Percentiles rank a stretch among this genome's conserved stretches.
These are phyloP conservation scores for Cyamopsis tetragonoloba DNA, from an alignment of 306 rosid genomes.

Conservation along the genomic window DNA sequence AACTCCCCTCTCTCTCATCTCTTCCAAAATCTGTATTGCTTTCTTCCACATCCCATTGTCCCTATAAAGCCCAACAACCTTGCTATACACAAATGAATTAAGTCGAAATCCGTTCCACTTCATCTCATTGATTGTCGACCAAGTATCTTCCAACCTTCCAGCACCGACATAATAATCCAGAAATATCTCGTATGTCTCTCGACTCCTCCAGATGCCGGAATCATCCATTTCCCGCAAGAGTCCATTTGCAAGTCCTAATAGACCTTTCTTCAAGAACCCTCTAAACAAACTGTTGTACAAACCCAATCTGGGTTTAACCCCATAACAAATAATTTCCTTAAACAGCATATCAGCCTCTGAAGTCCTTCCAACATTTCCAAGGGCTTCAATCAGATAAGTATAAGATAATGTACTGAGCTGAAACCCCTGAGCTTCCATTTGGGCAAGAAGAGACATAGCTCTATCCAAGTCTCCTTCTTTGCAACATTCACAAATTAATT, in stretches of 20 bases:
- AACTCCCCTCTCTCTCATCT: slow-evolving; percentile 55
- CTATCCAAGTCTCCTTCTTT: slow-evolving; percentile 48
- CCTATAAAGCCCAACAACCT: slow-evolving; percentile 62
- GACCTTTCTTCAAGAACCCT: slow-evolving; percentile 72
- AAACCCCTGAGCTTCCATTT: slow-evolving; percentile 55
- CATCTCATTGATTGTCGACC: slow-evolving; percentile 65
- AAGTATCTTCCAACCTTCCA: slow-evolving; percentile 77
- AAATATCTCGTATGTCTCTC: slow-evolving; percentile 55
- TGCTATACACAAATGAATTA: slow-evolving; percentile 57
- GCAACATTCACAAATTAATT: slow-evolving; percentile 43
- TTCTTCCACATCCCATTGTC: slow-evolving; percentile 93
- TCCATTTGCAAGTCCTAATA: slow-evolving; percentile 45
- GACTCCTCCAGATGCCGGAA: slow-evolving; percentile 33
- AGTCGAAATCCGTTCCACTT: slow-evolving; percentile 42
- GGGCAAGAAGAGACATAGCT: slow-evolving; percentile 56
- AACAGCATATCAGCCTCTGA: slow-evolving; percentile 67
- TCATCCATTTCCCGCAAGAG: slow-evolving; percentile 46
- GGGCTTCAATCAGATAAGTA: slow-evolving; percentile 50
- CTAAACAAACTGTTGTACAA: slow-evolving; percentile 58
- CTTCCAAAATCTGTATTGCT: slow-evolving; percentile 59
- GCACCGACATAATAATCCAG: slow-evolving; percentile 65
- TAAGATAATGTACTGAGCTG: slow-evolving; percentile 39
- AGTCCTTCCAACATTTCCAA: slow-evolving; percentile 67
- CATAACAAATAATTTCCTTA: slow-evolving; percentile 54
- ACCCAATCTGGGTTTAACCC: slow-evolving; percentile 44